Base-by-base conservation (phyloP, 2,329 filamentous ascomycete species). In the Talaromyces sp. region DNA sequence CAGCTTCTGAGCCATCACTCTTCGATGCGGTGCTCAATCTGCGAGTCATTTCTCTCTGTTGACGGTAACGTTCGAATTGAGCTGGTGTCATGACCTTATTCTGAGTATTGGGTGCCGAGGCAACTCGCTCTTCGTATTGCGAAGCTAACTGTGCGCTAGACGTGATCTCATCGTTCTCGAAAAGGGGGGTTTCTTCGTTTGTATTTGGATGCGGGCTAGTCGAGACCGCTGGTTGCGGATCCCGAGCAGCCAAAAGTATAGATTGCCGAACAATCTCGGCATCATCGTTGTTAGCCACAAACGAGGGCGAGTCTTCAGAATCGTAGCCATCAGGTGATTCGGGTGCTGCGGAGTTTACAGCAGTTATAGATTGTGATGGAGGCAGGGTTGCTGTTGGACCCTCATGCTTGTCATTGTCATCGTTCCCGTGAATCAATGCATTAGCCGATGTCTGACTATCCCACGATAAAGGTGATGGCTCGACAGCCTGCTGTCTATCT, bases 81-180 rank as follows among this genome's bases (percentile, higher is more conserved):
- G 87, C 89, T 1, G 88, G 88, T 1, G 91, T 96, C 89, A 96
- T 96, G 62, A 94, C 88, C 72, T 94, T 94, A 70, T 83, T 88
- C 19, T 79, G 77, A 4, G 68, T 67, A 8, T 80, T 65, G 7
- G 67, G 63, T 3, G 71, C 65, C 41, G 68, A 65, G 4, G 70
- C 65, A 17, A 73, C 61, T 5, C 62, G 70, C 33, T 76, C 69
- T 57, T 79, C 75, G 58, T 76, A 78, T 57, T 74, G 73, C 40
- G 72, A 71, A n/a, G 77, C 78, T 56, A 80, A 69, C 22, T 71
- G 72, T n/a, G 73, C 78, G 60, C 75, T 69, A 17, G 70, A 74
- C 31, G 73, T 72, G 40, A 80, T 75, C n/a, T 61, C 59, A 17
- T 61, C 52, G 48, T 65, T 66, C 17, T 64, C 64, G 33, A 72